A percentile compares a stretch with the other conserved stretches of the same genome.
Evolutionary conservation across 306 rosid genomes (phyloP).

Genomic region (Medicago arabica): DNA sequence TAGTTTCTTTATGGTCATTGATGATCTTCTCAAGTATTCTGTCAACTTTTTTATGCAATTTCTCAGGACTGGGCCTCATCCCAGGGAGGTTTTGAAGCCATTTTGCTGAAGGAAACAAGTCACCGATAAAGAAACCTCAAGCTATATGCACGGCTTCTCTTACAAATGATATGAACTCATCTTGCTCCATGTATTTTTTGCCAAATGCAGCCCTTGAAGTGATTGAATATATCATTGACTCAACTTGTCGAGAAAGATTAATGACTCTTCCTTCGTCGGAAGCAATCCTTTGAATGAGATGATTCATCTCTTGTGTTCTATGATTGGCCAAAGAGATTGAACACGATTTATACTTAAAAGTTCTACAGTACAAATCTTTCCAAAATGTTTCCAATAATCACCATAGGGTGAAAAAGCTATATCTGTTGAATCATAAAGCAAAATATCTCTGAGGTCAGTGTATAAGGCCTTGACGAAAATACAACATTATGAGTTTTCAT

Average conservation of each 20-base stretch:
- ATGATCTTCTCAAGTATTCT: neutral
- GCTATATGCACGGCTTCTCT: neutral
- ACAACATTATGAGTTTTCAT: conserved; percentile 37
- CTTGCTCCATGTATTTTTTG: neutral
- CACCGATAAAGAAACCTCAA: conserved; percentile 30
- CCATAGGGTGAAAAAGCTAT: conserved; percentile 36
- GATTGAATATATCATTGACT: neutral
- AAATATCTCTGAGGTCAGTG: conserved; percentile 1
- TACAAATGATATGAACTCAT: neutral
- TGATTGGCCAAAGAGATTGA: neutral
- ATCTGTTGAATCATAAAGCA: neutral
- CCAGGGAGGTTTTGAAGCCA: conserved; percentile 16
- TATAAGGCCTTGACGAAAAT: conserved; percentile 48
- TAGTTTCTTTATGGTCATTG: neutral
- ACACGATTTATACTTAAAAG: conserved; percentile 36
- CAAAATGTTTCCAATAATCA: conserved; percentile 36
- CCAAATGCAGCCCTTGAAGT: conserved; percentile 35
- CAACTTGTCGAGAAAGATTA: neutral
- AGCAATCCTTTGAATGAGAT: neutral
- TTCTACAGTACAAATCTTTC: conserved; percentile 38
- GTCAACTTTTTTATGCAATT: neutral
- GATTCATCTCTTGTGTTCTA: neutral
- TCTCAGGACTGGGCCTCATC: conserved; percentile 9
- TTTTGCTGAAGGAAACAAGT: neutral
- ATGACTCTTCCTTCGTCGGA: neutral